Conservation (phyloP, 2,329 filamentous ascomycete genomes). For the Sarocladium oryzae region DNA sequence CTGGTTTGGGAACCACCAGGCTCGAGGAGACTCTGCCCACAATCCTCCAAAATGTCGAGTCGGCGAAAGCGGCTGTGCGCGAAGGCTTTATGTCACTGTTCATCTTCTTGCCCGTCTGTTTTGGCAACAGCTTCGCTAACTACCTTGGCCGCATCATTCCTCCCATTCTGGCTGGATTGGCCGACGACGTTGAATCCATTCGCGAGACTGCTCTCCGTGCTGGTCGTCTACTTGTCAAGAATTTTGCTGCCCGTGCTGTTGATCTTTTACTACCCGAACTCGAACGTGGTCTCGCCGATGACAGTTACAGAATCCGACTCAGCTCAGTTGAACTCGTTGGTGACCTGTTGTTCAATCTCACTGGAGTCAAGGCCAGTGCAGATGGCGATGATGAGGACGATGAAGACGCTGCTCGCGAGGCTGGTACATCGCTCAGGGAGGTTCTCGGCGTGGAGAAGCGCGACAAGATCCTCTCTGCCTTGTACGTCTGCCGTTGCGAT, state of each 20-base stretch:
- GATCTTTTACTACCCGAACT: constrained; percentile 91
- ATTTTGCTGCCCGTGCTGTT: constrained; percentile 91
- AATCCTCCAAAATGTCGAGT: constrained; percentile 92
- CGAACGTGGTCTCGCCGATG: constrained; percentile 92
- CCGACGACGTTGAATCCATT: constrained; percentile 93
- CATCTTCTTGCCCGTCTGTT: constrained; percentile 97
- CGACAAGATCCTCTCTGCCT: constrained; percentile 92
- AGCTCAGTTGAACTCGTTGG: constrained; percentile 97
- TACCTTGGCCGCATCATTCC: constrained; percentile 95
- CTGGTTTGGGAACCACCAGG: constrained; percentile 84
- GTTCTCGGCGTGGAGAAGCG: constrained; percentile 92
- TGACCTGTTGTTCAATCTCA: constrained; percentile 95
- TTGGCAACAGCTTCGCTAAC: constrained; percentile 95
- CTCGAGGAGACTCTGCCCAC: constrained; percentile 94
- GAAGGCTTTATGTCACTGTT: constrained; percentile 99
- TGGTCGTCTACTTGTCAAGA: constrained; percentile 92
- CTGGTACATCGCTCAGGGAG: constrained; percentile 87
- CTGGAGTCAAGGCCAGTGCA: constrained; percentile 75
- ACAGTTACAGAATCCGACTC: constrained; percentile 94
- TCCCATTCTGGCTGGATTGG: constrained; percentile 86
- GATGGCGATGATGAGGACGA: constrained; percentile 77
- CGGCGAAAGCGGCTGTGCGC: constrained; percentile 79
- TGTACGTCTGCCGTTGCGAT: constrained; percentile 97
- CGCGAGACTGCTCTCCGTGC: constrained; percentile 93
- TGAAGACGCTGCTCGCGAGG: constrained; percentile 69